Evolutionary conservation across 2,329 filamentous ascomycete species (phyloP).

Genomic region (Corniculantispora saksenae): DNA sequence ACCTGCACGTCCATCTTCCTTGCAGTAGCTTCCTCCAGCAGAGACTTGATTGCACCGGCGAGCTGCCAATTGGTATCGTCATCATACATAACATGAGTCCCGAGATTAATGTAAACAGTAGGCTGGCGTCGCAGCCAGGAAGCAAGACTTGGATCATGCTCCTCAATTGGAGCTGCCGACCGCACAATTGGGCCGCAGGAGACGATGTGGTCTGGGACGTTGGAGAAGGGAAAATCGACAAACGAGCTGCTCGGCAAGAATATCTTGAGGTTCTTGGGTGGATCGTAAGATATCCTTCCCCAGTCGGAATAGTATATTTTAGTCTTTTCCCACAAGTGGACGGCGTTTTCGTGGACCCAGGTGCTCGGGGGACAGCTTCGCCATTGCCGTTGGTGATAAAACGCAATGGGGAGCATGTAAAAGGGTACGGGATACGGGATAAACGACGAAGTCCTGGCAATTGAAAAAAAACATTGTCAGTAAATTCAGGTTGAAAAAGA

Average conservation of each 20-base stretch:
- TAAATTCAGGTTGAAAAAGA: not conserved
- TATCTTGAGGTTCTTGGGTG: not conserved
- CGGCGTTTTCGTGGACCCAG: conserved; percentile 7
- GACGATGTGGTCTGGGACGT: conserved; percentile 33
- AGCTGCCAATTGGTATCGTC: conserved; percentile 28
- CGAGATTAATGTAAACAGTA: conserved; percentile 51
- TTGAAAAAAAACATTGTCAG: not conserved
- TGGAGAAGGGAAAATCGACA: conserved; percentile 36
- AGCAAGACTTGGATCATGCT: conserved; percentile 44
- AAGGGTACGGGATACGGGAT: conserved; percentile 5
- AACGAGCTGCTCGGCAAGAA: conserved; percentile 20
- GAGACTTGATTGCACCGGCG: conserved; percentile 25
- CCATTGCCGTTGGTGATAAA: conserved; percentile 6
- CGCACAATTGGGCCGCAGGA: conserved; percentile 48
- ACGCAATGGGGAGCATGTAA: conserved; percentile 4
- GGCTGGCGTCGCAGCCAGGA: conserved; percentile 43
- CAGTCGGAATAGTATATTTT: conserved; percentile 1
- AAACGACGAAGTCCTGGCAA: not conserved
- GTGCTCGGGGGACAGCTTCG: not conserved
- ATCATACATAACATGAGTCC: conserved; percentile 37
- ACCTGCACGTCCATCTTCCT: conserved; percentile 18
- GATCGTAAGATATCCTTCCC: conserved; percentile 1
- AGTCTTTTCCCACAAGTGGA: conserved; percentile 7
- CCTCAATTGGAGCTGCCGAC: conserved; percentile 34
- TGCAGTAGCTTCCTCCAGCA: not conserved